Evolutionary conservation across 2,329 filamentous ascomycete species (phyloP).

Genomic region (Fusarium sp.): DNA sequence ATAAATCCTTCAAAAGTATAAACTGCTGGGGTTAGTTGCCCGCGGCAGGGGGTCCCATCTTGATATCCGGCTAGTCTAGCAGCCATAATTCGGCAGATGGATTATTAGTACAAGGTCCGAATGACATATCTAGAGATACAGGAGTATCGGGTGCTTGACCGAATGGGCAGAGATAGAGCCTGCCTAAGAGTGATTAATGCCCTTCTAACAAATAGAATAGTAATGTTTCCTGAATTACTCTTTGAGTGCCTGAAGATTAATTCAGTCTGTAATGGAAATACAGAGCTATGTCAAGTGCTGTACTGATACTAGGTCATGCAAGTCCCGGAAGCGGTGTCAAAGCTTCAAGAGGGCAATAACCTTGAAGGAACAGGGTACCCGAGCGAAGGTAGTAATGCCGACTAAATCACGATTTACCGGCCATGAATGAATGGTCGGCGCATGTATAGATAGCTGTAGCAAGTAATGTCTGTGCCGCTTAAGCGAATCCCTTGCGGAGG

Average conservation of each 20-base stretch:
- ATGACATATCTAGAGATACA: no score
- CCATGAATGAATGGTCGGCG: background rate
- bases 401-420: background rate
- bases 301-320: background rate
- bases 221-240: accelerated
- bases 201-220: no score
- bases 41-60: background rate
- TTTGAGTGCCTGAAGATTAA: no score
- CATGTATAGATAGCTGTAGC: background rate
- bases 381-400: background rate
- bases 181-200: no score
- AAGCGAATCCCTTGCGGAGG: background rate
- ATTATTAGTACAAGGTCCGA: no score
- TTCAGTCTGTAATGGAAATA: no score
- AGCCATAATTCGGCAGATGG: no score
- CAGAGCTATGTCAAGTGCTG: no score
- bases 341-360: accelerated
- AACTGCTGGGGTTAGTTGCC: background rate
- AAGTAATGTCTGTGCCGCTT: background rate
- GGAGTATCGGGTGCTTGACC: no score
- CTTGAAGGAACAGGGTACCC: no score
- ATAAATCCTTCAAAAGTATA: background rate
- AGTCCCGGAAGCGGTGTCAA: background rate
- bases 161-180: no score
- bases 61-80: background rate